phyloP scores from a whole-genome alignment of 1,284 basidiomycete genomes.

The Pseudozyma sp. region DNA sequence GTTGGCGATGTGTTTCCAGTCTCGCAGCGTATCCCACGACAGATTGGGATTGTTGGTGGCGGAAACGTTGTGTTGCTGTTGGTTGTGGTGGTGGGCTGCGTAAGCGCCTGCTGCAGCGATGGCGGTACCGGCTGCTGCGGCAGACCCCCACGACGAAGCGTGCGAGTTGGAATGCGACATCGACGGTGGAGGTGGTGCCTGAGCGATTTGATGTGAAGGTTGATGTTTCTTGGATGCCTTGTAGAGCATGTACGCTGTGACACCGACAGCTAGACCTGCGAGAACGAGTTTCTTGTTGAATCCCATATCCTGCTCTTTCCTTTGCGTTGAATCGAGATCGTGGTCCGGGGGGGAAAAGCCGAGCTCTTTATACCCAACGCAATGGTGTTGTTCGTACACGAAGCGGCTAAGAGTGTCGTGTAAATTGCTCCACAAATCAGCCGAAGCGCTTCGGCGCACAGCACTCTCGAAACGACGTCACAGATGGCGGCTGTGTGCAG shows the following conservation, averaged over 20 bases:
- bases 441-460: background rate
- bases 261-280: conserved; percentile 58
- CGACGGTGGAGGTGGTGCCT: conserved; percentile 1
- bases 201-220: conserved; percentile 12
- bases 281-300: conserved; percentile 62
- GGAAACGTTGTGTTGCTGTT: conserved; percentile 17
- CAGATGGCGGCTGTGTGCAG: conserved; percentile 11
- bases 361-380: too few relatives aligned
- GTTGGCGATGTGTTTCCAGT: conserved; percentile 55
- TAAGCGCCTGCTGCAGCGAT: conserved; percentile 44
- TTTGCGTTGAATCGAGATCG: background rate
- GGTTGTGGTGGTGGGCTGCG: conserved; percentile 33
- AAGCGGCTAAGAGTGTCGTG: background rate
- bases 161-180: conserved; percentile 28
- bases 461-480: background rate
- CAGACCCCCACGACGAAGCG: conserved; percentile 26
- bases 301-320: conserved; percentile 26
- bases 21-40: conserved; percentile 44
- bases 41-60: conserved; percentile 38
- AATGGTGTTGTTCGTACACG: background rate
- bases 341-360: background rate
- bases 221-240: conserved; percentile 56
- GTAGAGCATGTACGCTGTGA: conserved; percentile 57
- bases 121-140: conserved; percentile 39
- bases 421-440: background rate